A percentile compares a stretch with the other conserved stretches of the same genome.
These are phyloP conservation scores for Achlya hypogyna DNA, from an alignment of 352 stramenopile species.

Conservation along the genomic window DNA sequence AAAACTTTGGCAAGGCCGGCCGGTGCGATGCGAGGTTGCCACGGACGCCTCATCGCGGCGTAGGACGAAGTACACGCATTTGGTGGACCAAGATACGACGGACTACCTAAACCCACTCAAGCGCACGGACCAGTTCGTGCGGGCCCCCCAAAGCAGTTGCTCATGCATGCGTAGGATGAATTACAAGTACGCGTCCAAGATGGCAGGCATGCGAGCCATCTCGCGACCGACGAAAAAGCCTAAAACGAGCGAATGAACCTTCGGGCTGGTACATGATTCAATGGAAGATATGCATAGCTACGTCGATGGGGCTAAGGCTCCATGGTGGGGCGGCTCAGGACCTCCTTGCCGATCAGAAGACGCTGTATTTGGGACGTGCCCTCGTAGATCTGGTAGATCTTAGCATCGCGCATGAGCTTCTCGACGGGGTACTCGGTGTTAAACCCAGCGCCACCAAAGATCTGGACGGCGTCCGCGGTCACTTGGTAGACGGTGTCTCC, in stretches of 20 bases:
- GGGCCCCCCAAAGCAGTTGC: not conserved
- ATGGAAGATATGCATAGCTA: not conserved
- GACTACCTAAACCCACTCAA: constrained; percentile 41
- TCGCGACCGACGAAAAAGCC: not conserved
- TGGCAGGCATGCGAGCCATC: constrained; percentile 41
- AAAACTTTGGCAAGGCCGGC: constrained; percentile 95
- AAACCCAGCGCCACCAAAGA: constrained; percentile 85
- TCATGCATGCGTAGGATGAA: constrained; percentile 36
- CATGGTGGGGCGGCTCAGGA: constrained; percentile 59
- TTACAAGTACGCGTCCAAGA: constrained; percentile 66
- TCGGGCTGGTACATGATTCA: not conserved
- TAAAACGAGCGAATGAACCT: not conserved
- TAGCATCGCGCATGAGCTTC: constrained; percentile 86
- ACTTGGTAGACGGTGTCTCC: constrained; percentile 82
- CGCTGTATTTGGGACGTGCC: constrained; percentile 87
- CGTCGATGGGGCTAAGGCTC: constrained; percentile 44
- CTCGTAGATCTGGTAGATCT: constrained; percentile 91
- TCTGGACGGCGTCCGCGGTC: constrained; percentile 81
- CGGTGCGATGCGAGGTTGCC: constrained; percentile 63
- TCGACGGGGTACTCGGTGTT: constrained; percentile 90
- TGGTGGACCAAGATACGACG: constrained; percentile 96
- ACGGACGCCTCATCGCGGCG: not conserved
- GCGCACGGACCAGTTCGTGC: constrained; percentile 47
- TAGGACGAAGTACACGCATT: constrained; percentile 95
- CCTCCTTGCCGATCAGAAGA: constrained; percentile 84